These are phyloP conservation scores for Graphilbum ipis-grandicollis DNA, from an alignment of 2,329 filamentous ascomycete species.

Conservation along the genomic window DNA sequence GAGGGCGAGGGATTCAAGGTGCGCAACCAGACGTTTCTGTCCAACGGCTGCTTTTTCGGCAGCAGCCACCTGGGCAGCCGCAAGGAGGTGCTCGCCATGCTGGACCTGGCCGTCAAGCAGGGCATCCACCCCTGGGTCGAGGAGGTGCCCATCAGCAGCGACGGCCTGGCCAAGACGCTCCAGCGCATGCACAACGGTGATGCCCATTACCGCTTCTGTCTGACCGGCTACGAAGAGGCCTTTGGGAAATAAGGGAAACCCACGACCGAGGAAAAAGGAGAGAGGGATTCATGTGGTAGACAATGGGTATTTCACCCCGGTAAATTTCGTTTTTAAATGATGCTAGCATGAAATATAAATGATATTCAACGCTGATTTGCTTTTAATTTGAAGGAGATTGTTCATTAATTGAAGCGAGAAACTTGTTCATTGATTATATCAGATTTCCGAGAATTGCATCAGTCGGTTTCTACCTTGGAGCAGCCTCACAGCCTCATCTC, in stretches of 20 bases:
- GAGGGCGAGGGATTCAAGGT: constrained; percentile 57
- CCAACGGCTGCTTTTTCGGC: constrained; percentile 58
- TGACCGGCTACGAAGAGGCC: constrained; percentile 51
- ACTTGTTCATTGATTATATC: too few species aligned
- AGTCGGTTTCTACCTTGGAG: too few species aligned
- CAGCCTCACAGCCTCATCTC: too few species aligned
- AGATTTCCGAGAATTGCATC: too few species aligned
- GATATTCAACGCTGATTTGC: too few species aligned
- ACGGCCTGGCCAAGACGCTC: constrained; percentile 53
- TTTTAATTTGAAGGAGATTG: too few species aligned
- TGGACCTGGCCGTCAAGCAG: constrained; percentile 53
- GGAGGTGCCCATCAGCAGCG: constrained; percentile 54
- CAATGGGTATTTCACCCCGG: too few species aligned
- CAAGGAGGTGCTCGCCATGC: constrained; percentile 53
- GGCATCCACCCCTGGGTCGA: constrained; percentile 54
- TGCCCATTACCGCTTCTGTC: constrained; percentile 59
- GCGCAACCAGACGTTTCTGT: constrained; percentile 56
- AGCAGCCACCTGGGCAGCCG: constrained; percentile 55
- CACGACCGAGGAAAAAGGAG: not conserved
- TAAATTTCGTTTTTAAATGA: too few species aligned
- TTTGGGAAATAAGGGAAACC: constrained; percentile 41
- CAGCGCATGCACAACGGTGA: constrained; percentile 52
- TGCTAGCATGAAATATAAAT: too few species aligned
- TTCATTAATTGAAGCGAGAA: too few species aligned
- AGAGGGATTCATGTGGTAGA: not conserved